Evolutionary conservation across 768 basidiomycete species (phyloP).

Genomic region (Termitomyces sp.): DNA sequence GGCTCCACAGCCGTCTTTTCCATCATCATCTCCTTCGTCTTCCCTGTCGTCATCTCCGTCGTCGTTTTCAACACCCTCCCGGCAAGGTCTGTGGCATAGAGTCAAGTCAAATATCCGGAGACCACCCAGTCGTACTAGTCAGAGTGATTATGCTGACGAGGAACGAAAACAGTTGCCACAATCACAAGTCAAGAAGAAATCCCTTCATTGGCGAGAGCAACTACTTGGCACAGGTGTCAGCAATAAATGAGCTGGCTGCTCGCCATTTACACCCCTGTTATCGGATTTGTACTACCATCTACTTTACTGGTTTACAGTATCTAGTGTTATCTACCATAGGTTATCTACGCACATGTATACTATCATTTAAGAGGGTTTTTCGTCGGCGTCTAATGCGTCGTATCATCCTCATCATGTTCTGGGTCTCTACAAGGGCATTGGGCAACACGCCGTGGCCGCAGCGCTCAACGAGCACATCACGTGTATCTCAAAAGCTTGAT

Average conservation of each 20-base stretch:
- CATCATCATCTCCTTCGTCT: conserved; percentile 6
- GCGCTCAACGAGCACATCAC: background rate
- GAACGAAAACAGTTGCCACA: background rate
- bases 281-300: background rate
- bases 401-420: background rate
- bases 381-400: background rate
- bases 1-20: background rate
- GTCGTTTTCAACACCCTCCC: conserved; percentile 1
- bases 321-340: background rate
- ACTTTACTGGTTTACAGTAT: background rate
- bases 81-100: conserved; percentile 34
- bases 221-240: conserved; percentile 4
- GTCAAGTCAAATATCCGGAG: conserved; percentile 29
- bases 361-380: background rate
- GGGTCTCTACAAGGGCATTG: background rate
- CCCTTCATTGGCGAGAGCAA: conserved; percentile 4
- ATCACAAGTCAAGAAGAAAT: conserved; percentile 15
- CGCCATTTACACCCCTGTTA: background rate
- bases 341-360: background rate
- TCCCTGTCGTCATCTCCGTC: conserved; percentile 7
- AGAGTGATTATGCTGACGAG: background rate
- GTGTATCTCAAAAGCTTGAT: background rate
- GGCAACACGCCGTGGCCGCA: too few relatives aligned
- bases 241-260: background rate
- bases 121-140: conserved; percentile 16